Conservation (phyloP, 768 basidiomycete genomes). For the Boletus reticuloceps region DNA sequence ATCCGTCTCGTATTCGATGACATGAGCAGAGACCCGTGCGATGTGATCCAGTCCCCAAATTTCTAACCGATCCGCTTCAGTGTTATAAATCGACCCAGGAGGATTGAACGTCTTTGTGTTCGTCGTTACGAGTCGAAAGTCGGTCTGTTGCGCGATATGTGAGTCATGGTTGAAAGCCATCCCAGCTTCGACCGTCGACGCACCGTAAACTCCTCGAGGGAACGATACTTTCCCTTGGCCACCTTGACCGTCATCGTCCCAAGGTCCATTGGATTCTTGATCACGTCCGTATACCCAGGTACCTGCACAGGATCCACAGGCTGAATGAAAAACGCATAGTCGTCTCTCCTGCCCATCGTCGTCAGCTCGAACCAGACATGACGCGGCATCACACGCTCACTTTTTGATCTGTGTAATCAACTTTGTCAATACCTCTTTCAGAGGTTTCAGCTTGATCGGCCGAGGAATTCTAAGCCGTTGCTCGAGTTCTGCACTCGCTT, state of each 20-base stretch:
- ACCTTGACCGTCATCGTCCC: constrained; percentile 84
- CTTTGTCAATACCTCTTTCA: constrained; percentile 69
- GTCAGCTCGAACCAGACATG: constrained; percentile 4
- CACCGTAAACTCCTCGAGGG: constrained; percentile 77
- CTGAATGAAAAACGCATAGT: constrained; percentile 77
- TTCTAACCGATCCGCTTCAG: constrained; percentile 72
- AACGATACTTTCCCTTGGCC: constrained; percentile 69
- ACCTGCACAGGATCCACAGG: constrained; percentile 65
- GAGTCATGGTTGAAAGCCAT: not conserved
- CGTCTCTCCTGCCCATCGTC: constrained; percentile 59
- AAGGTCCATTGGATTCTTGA: constrained; percentile 90
- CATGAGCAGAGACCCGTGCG: constrained; percentile 62
- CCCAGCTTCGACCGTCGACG: constrained; percentile 22
- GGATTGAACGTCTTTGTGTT: constrained; percentile 81
- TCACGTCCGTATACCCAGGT: constrained; percentile 60
- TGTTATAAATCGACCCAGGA: constrained; percentile 68
- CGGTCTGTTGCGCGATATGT: constrained; percentile 40
- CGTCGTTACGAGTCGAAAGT: constrained; percentile 66
- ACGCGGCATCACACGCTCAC: constrained; percentile 36
- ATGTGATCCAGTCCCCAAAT: constrained; percentile 73
- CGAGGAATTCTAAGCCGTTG: constrained; percentile 38
- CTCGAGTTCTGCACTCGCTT: constrained; percentile 26
- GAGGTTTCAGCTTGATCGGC: constrained; percentile 72
- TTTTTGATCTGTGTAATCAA: constrained; percentile 74
- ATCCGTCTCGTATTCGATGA: constrained; percentile 79